Evolutionary conservation across 176 grass and related monocot species (phyloP), one percentile per base, ranked within the genome.

Genomic region (Ensete glaucum): DNA sequence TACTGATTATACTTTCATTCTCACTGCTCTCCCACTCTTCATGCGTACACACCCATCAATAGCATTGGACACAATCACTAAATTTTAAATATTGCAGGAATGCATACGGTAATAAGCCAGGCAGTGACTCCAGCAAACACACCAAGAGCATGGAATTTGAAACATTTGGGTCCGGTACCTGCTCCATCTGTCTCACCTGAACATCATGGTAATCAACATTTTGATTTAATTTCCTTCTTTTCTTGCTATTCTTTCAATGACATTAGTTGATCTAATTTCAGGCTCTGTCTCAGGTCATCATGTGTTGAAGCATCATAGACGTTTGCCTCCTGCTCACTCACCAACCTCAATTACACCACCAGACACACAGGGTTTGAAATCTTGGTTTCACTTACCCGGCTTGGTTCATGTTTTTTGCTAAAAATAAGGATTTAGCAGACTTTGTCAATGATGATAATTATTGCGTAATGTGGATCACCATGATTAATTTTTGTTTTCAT

Each of bases 321-420:
- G 62, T 82, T 78, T 78, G 8, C 69, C 54, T 60, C 80, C 60
- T 87, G 48, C 57, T 22, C 75, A 26, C 27, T 72, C 79, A 64
- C 87, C 87, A 54, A 77, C 81, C 69, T 80, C 87, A 13, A 43
- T 76, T 8, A 19, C 76, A 14, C 72, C 86, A 82, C 77, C 80
- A 74, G 54, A 85, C 73, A 75, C 75, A 79, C 79, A 92, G 79
- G 90, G 90, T 92, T 80, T 71, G 25, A 67, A 62, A 14, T 71
- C n/a, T 80, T 81, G 9, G 19, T 13, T 1, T 52, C 57, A 29
- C 23, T 22, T 13, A 49, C 29, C 26, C 2, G 34, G 34, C 34
- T 43, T 77, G 63, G 78, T 72, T 22, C 9, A 13, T 68, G 57
- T 70, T n/a, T 53, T 55, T 74, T 22, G 14, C 13, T 52, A 29